Percentiles rank a stretch among this genome's conserved stretches.
These are phyloP conservation scores for Acer saccharum DNA, from an alignment of 345 rosid genomes.

Conservation along the genomic window DNA sequence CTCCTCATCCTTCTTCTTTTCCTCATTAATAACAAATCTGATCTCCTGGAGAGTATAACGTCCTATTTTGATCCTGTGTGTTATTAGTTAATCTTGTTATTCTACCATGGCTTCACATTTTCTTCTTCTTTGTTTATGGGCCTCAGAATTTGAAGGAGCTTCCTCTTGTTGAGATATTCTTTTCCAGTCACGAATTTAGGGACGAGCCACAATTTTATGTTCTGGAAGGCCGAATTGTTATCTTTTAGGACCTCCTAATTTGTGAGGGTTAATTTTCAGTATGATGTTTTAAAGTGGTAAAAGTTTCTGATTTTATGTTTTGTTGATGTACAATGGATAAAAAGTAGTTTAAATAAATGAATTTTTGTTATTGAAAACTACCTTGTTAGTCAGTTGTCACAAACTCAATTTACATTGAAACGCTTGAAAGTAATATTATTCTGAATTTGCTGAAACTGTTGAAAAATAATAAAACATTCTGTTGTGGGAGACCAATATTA, in stretches of 20 bases:
- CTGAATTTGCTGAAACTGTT: neutral
- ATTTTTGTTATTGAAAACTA: neutral
- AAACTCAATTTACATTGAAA: neutral
- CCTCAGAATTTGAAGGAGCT: slow-evolving; percentile 23
- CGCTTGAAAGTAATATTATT: neutral
- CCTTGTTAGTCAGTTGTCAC: neutral
- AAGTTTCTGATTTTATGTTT: neutral
- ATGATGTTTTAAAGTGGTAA: neutral
- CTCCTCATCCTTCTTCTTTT: slow-evolving; percentile 9
- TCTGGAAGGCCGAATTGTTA: slow-evolving; percentile 3
- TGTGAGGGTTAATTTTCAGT: slow-evolving; percentile 12
- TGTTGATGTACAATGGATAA: neutral
- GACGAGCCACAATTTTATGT: neutral
- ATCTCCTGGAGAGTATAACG: neutral
- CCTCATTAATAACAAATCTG: neutral
- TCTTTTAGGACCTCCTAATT: slow-evolving; percentile 1
- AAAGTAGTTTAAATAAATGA: neutral
- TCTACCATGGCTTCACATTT: neutral
- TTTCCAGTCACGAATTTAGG: neutral
- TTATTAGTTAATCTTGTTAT: neutral
- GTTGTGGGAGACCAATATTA: neutral
- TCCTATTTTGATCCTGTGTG: neutral
- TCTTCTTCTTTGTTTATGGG: neutral
- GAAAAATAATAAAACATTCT: neutral
- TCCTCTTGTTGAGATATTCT: neutral